Evolutionary conservation across 371 early-diverging fungal species (phyloP), one percentile per base, ranked within the genome.

Genomic region (Rhizopus arrhizus): DNA sequence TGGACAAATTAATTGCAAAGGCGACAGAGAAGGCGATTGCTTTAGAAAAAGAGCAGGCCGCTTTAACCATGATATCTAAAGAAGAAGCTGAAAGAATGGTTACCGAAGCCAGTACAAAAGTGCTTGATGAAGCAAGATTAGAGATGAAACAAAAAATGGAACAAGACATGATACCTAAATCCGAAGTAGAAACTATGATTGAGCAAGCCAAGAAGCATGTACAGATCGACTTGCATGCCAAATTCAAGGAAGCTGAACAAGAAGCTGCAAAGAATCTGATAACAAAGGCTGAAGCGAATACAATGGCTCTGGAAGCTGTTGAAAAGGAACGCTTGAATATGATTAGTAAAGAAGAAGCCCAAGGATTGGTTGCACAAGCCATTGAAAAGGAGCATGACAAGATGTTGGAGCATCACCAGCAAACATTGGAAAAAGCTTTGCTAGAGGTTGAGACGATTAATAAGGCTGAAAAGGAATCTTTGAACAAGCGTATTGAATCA

Each of bases 221-320:
- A 42, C 49, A 52, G 33, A 34, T 28, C 32, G 43, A 52, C 11
- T 34, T 59, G 29, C 29, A 48, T 29, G 12, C 29, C 22, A 48
- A 29, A 48, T 12, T 48, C 11, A 29, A 59, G 16, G 36, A 32
- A 29, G 42, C 34, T 12, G 34, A 59, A 15, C 13, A 43, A 42
- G 57, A 50, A 43, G 15, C 41, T 10, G 15, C 36, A 32, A 51
- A 56, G 16, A 46, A 56, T 13, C 56, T 65, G 66, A n/a, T 61
- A 3, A 53, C 61, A 9, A 65, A 60, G 16, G 29, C 51, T 2
- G 54, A 65, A 34, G 66, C 66, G 4, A 61, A 65, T 8, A 33
- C 53, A 5, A 34, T 56, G 42, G 57, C 52, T 11, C 40, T 56
- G 56, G 66, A 61, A 46, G 66, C 66, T 28, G 61, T 63, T 13